Conservation (phyloP, 306 rosid genomes). For the Amphicarpaea edgeworthii region DNA sequence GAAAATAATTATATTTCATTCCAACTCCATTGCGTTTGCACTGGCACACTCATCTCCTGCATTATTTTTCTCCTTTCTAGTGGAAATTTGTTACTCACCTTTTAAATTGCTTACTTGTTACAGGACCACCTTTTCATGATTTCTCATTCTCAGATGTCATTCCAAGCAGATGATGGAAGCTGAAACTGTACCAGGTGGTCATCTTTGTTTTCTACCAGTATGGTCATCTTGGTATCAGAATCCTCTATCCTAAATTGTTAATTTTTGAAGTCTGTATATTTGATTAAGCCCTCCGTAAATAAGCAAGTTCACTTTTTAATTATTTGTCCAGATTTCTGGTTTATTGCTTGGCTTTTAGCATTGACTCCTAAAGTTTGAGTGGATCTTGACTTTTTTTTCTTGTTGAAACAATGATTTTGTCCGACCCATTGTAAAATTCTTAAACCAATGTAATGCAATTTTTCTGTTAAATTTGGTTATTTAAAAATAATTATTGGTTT, state of each 20-base stretch:
- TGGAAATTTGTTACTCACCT: conserved; percentile 26
- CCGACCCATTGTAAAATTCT: not conserved
- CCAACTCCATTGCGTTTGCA: not conserved
- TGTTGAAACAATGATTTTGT: not conserved
- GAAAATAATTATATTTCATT: conserved; percentile 28
- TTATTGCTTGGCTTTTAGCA: not conserved
- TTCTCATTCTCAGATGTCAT: conserved; percentile 83
- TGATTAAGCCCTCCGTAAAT: conserved; percentile 17
- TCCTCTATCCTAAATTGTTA: not conserved
- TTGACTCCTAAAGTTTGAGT: not conserved
- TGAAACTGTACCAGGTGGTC: conserved; percentile 10
- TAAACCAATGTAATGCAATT: not conserved
- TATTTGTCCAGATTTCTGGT: not conserved
- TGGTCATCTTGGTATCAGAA: conserved; percentile 5
- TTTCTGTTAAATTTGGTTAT: not conserved
- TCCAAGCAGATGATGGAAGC: conserved; percentile 59
- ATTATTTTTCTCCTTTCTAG: not conserved
- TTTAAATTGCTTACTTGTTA: conserved; percentile 40
- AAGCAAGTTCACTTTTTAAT: not conserved
- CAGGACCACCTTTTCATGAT: conserved; percentile 95
- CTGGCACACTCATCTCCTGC: not conserved
- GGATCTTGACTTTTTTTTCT: conserved; percentile 4
- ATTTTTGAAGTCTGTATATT: not conserved
- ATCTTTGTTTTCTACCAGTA: not conserved
- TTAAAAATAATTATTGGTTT: not conserved